Evolutionary conservation across 305 asterid genomes (phyloP), one percentile per base, ranked within the genome.

Genomic region (Fraxinus angustifolia): DNA sequence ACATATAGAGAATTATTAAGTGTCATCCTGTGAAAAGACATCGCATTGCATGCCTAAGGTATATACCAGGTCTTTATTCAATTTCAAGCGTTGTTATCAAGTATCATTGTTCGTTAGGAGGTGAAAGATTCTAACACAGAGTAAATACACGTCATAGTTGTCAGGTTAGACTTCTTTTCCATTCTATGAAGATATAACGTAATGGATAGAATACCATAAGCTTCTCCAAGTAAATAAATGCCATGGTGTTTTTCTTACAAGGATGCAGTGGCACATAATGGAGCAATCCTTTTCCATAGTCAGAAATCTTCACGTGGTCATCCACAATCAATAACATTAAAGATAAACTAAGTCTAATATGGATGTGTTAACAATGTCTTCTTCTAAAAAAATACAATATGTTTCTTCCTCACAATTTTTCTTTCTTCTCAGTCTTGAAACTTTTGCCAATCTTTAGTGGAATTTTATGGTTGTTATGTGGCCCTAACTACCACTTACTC

Each of bases 1-100:
- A 78, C 34, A 71, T 77, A 56, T 85, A 14, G 84, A 80, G 42
- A 82, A 82, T 33, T 73, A 38, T 28, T 19, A 78, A 80, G 45
- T 67, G 45, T 75, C 60, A 78, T 73, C 75, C 65, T 58, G 72
- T 56, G 73, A 65, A 65, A 65, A 65, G 5, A 77, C 23, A 65
- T 65, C 2, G 3, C 73, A 56, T 42, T 5, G 83, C 75, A 79
- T 3, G 56, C n/a, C 26, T 34, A 16, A 75, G 70, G 58, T 35
- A 26, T 7, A 71, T 62, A n/a, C 80, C 73, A 23, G 60, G 75
- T 8, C 14, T 74, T 6, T 11, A 12, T 11, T 68, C 38, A 65
- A 62, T 65, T 50, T 71, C 65, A 19, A 71, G 80, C 23, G 8
- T 17, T 28, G 74, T 19, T 65, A 40, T n/a, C 6, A n/a, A 34